Evolutionary conservation across 2,329 filamentous ascomycete species (phyloP).

Genomic region (Trichoderma endophyticum): DNA sequence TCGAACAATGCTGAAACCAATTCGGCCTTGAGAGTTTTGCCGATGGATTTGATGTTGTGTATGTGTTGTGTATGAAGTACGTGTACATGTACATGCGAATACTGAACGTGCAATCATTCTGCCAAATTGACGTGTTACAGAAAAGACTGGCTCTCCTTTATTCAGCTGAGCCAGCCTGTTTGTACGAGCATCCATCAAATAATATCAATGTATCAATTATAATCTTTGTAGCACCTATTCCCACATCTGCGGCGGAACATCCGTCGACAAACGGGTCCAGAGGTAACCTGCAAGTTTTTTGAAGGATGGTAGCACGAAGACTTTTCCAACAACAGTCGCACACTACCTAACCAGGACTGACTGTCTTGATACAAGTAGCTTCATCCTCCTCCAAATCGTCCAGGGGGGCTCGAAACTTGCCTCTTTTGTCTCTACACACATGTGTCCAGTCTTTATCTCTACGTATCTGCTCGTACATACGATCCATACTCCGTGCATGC

Average conservation of each 20-base stretch:
- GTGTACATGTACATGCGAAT: background rate
- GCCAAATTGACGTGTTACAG: background rate
- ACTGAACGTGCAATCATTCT: background rate
- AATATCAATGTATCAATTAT: background rate
- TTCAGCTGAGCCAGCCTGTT: background rate
- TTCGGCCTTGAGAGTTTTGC: background rate
- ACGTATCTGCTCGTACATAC: background rate
- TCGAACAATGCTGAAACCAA: conserved; percentile 6
- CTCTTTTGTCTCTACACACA: background rate
- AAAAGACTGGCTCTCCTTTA: background rate
- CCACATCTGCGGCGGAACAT: conserved; percentile 7
- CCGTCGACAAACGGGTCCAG: background rate
- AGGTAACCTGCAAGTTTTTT: background rate
- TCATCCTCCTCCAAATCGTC: background rate
- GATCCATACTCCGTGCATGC: too few species aligned
- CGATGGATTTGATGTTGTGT: background rate
- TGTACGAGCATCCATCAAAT: background rate
- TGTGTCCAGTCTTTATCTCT: background rate
- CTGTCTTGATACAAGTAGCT: background rate
- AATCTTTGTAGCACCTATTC: background rate
- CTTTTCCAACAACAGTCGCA: background rate
- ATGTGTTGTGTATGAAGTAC: background rate
- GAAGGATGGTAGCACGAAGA: background rate
- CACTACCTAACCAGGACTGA: background rate
- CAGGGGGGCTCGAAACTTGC: background rate